phyloP scores from a whole-genome alignment of 73 alveolate species.

The Paramecium primaurelia region DNA sequence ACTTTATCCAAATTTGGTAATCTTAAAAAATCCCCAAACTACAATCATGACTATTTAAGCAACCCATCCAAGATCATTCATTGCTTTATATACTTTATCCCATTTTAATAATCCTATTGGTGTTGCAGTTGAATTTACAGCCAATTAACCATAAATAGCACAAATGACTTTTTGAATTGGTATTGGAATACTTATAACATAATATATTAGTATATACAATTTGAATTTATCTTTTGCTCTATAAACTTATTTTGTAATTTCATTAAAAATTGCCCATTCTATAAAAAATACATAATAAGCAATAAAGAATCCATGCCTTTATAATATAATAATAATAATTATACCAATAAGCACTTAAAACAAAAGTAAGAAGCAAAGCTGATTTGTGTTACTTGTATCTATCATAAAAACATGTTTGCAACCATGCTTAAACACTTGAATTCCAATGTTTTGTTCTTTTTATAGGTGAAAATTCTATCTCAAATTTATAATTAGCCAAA shows the following conservation, averaged over 20 bases:
- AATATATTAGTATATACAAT: neutral
- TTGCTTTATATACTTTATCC: neutral
- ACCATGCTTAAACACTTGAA: conserved; percentile 57
- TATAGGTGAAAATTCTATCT: conserved; percentile 27
- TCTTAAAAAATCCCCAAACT: neutral
- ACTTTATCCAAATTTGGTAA: neutral
- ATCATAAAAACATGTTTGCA: conserved; percentile 54
- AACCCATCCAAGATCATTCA: conserved; percentile 28
- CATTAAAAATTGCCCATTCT: conserved; percentile 57
- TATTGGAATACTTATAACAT: neutral
- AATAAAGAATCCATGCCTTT: conserved; percentile 52
- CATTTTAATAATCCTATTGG: conserved; percentile 15
- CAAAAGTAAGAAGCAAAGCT: neutral
- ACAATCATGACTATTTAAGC: neutral
- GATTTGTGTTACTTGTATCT: neutral
- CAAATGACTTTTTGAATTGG: neutral
- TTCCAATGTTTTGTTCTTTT: conserved; percentile 56
- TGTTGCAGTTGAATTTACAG: conserved; percentile 1
- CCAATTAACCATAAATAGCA: neutral
- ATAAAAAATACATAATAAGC: conserved; percentile 38
- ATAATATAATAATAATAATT: neutral
- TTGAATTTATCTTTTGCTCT: conserved; percentile 49
- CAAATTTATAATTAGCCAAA: conserved; percentile 28
- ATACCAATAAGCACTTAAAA: conserved; percentile 8
- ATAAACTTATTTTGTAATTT: conserved; percentile 17